Evolutionary conservation across 2,329 filamentous ascomycete species (phyloP).

Genomic region (Talaromyces albobiverticillius): DNA sequence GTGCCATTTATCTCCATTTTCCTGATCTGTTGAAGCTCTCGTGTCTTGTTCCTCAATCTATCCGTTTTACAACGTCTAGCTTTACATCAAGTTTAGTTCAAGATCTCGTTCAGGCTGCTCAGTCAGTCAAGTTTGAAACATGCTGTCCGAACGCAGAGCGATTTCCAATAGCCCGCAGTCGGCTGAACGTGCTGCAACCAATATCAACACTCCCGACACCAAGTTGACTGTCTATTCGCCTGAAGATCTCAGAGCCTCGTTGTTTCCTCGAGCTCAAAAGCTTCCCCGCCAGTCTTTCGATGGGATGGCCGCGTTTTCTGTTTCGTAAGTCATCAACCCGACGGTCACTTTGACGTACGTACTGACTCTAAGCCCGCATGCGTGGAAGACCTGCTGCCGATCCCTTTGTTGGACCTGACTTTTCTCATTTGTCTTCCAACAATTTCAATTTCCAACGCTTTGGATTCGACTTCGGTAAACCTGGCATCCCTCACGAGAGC

Average conservation of each 20-base stretch:
- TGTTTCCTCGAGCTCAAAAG: conserved; percentile 16
- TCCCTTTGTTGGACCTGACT: conserved; percentile 27
- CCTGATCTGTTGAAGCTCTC: neutral
- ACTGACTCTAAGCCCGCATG: neutral
- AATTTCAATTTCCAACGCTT: conserved; percentile 61
- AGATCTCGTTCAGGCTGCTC: neutral
- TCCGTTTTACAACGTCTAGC: neutral
- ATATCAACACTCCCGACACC: conserved; percentile 63
- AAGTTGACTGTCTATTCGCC: conserved; percentile 64
- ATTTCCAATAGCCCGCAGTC: conserved; percentile 36
- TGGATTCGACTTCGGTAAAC: conserved; percentile 19
- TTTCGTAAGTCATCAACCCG: conserved; percentile 7
- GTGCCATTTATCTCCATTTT: conserved; percentile 8
- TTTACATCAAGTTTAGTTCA: neutral
- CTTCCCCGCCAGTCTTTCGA: conserved; percentile 1
- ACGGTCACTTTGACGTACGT: neutral
- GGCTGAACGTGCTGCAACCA: conserved; percentile 50
- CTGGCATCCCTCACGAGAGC: conserved; percentile 13
- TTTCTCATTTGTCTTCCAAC: conserved; percentile 57
- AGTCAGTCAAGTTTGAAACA: neutral
- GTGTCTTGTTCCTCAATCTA: conserved; percentile 4
- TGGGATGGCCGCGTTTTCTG: neutral
- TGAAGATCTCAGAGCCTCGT: conserved; percentile 50
- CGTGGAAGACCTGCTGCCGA: conserved; percentile 23
- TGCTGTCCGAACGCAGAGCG: conserved; percentile 12